Evolutionary conservation across 1,284 basidiomycete genomes (phyloP), one percentile per base, ranked within the genome.

Genomic region (Ceratobasidium sp.): DNA sequence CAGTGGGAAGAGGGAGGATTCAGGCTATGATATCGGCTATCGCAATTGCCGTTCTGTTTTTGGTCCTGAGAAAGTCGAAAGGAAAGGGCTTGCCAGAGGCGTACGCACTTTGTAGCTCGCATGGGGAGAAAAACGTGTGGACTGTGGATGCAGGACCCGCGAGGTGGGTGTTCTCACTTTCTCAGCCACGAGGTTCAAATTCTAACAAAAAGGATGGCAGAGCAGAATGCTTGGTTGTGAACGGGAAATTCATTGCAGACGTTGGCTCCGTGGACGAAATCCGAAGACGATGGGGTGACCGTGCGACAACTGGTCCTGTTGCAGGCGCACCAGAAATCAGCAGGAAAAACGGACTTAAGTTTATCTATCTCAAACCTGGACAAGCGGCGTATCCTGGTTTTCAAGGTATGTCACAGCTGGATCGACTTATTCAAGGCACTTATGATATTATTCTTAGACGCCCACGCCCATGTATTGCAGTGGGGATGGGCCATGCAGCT

Each of bases 391-490:
- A 94, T 12, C 93, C 93, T 0, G 93, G 93, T 44, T 86, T 94
- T 17, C 85, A 92, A 83, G 93, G 93, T 92, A 81, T 46, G 82
- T 44, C 38, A 38, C 33, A 10, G 1, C 42, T 42, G 46, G 66
- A 23, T 13, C 61, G 3, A 46, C 48, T 56, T 33, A 50, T 66
- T 38, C 17, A 28, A 62, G 73, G 70, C 9, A 71, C 52, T 26
- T 73, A 17, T 57, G 0, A 33, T 56, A 57, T 26, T 3, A 28
- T n/a, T 78, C 2, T 33, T 79, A 93, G 95, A 97, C 84, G 90
- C 94, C 0, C 96, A 96, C 84, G 94, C 92, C 0, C 94, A 95
- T 82, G 85, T 94, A 17, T 82, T 94, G 33, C 86, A 89, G 40
- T 92, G 94, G 81, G 94, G 94, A 5, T 90, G 89, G 81, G 92